Percentiles rank a stretch among this genome's conserved stretches.
Evolutionary conservation across 1,284 basidiomycete genomes (phyloP).

Genomic region (Trichosporon faecale): DNA sequence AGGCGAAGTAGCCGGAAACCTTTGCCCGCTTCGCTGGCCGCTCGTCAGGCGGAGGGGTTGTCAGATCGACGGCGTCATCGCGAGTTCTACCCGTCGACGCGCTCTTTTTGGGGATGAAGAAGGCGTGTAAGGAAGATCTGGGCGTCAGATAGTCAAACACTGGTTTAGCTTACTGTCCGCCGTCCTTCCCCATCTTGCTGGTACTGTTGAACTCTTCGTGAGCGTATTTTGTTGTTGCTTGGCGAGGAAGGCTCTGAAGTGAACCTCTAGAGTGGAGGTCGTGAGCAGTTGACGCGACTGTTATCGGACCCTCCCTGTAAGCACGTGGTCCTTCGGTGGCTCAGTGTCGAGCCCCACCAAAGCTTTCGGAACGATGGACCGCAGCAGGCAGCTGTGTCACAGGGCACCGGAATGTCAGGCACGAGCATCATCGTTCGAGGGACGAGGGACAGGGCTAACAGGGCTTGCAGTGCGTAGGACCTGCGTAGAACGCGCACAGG

Average conservation of each 20-base stretch:
- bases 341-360: not conserved
- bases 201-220: not conserved
- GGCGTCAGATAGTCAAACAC: not conserved
- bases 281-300: slow-evolving; percentile 19
- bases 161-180: slow-evolving; percentile 14
- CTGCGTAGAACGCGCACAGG: not conserved
- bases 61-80: slow-evolving; percentile 35
- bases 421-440: slow-evolving; percentile 6
- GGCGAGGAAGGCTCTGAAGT: not conserved
- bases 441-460: not conserved
- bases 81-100: slow-evolving; percentile 16
- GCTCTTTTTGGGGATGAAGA: slow-evolving; percentile 48
- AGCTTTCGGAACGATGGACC: not conserved
- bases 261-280: slow-evolving; percentile 10
- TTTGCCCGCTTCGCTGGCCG: slow-evolving; percentile 29
- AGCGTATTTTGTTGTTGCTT: not conserved
- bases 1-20: slow-evolving; percentile 34
- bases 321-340: slow-evolving; percentile 5
- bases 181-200: not conserved
- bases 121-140: slow-evolving; percentile 46
- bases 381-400: not conserved
- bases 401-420: slow-evolving; percentile 9
- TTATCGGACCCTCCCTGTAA: slow-evolving; percentile 13
- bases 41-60: slow-evolving; percentile 33
- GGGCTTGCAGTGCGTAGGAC: not conserved